Base-by-base conservation (phyloP, 164 flowering plant species). In the Aristolochia fimbriata region DNA sequence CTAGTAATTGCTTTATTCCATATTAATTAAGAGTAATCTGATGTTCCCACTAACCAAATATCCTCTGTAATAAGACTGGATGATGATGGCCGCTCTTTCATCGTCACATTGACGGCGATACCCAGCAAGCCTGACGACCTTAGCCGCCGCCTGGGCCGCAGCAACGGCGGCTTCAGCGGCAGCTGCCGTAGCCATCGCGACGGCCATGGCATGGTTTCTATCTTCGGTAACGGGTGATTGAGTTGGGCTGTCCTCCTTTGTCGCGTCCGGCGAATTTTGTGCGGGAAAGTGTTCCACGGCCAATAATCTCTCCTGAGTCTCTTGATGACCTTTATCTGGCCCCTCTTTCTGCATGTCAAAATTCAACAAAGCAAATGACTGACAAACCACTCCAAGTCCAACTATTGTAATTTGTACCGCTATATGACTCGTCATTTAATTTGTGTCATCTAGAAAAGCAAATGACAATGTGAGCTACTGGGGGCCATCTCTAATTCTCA, bases 111-210 rank as follows among this genome's bases (percentile, higher is more conserved):
- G 86, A 12, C 86, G 88, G 4, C 92, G 83, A 64, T 83, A 81
- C 8, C 92, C 94, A 0, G 96, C 87, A 55, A 87, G 66, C 19
- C 84, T 73, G 6, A 86, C 92, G 21, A 90, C 96, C 64, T 82
- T 84, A 0, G 96, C 96, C 0, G 98, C 97, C 0, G 96, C 97
- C 58, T 87, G 87, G 16, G 98, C 98, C 12, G 98, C 98, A 10
- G 82, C 91, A 51, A 83, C 90, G 0, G 97, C 96, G 6, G 98
- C 93, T 68, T 85, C 91, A 0, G 98, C 97, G 0, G 96, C 98
- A 0, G 87, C 91, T 2, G 96, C 98, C 6, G 98, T 91, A 0
- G 97, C 96, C 46, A 74, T 73, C 0, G 98, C 96, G 21, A 89
- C 86, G 0, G 87, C 97, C 24, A 86, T 81, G 6, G 99, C 94